These are phyloP conservation scores for Tylopilus plumbeoviolaceoides DNA, from an alignment of 768 basidiomycete genomes.

Conservation along the genomic window DNA sequence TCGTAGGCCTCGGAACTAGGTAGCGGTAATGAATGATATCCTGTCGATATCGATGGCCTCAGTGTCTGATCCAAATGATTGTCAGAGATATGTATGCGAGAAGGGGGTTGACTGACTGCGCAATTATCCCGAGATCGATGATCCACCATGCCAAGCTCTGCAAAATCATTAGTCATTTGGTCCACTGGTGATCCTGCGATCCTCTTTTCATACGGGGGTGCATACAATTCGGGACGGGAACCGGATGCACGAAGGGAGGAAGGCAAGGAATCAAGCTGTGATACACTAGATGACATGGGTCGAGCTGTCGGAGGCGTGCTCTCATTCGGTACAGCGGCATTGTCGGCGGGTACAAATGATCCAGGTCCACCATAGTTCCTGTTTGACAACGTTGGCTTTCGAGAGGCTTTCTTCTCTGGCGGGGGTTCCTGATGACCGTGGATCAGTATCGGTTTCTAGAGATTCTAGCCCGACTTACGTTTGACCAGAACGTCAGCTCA, in stretches of 20 bases:
- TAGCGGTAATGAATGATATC: conserved; percentile 32
- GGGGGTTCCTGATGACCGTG: conserved; percentile 57
- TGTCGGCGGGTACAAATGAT: conserved; percentile 58
- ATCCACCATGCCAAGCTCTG: conserved; percentile 56
- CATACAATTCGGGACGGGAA: conserved; percentile 68
- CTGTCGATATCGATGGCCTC: conserved; percentile 34
- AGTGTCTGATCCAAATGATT: conserved; percentile 35
- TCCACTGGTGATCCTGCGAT: conserved; percentile 43
- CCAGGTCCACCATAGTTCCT: conserved; percentile 79
- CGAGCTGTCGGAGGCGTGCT: conserved; percentile 9
- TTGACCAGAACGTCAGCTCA: conserved; percentile 96
- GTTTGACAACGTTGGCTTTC: conserved; percentile 47
- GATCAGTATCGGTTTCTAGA: conserved; percentile 3
- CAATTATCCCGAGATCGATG: conserved; percentile 52
- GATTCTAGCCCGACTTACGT: conserved; percentile 46
- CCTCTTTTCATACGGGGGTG: conserved; percentile 65
- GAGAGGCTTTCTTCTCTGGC: conserved; percentile 61
- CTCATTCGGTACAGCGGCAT: conserved; percentile 24
- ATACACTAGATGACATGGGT: conserved; percentile 26
- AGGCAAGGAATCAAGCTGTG: conserved; percentile 47
- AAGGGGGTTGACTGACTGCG: conserved; percentile 42
- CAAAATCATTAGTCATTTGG: conserved; percentile 58
- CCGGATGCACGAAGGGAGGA: conserved; percentile 59
- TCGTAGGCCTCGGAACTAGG: conserved; percentile 39
- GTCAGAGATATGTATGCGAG: conserved; percentile 11